Evolutionary conservation across 257 asterid species (phyloP).

Genomic region (Anisodus acutangulus): DNA sequence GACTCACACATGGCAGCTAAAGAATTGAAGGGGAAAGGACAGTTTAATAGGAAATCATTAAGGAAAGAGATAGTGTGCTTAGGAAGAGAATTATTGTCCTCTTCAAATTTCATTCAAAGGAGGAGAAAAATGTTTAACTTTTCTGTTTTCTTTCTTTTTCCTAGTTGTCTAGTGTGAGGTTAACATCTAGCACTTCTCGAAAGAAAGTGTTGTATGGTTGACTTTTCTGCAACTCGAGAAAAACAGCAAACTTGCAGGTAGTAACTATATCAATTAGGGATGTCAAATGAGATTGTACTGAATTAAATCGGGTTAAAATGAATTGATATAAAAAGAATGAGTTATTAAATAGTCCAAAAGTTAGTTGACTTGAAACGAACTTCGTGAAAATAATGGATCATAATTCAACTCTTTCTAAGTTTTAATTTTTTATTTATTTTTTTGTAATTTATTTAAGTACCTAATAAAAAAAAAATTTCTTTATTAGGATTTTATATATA

Average conservation of each 20-base stretch:
- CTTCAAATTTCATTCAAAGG: background rate
- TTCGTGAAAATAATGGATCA: too few relatives aligned
- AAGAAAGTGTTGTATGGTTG: background rate
- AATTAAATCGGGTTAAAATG: background rate
- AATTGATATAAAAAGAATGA: background rate
- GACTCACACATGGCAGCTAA: background rate
- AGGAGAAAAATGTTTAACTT: background rate
- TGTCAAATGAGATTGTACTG: background rate
- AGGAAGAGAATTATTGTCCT: background rate
- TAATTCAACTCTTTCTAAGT: background rate
- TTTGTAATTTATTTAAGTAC: background rate
- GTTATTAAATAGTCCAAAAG: background rate
- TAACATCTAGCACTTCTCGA: background rate
- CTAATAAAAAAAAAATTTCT: background rate
- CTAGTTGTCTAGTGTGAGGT: background rate
- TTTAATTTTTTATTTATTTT: background rate
- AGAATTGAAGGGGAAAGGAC: background rate
- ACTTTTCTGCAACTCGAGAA: background rate
- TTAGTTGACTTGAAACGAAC: background rate
- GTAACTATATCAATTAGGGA: background rate
- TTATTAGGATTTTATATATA: background rate
- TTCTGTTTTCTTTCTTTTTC: background rate
- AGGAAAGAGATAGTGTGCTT: background rate
- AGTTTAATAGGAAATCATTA: background rate
- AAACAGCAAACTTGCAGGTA: background rate